Evolutionary conservation across 179 eudicot genomes (phyloP).

Genomic region (Silene coronaria): DNA sequence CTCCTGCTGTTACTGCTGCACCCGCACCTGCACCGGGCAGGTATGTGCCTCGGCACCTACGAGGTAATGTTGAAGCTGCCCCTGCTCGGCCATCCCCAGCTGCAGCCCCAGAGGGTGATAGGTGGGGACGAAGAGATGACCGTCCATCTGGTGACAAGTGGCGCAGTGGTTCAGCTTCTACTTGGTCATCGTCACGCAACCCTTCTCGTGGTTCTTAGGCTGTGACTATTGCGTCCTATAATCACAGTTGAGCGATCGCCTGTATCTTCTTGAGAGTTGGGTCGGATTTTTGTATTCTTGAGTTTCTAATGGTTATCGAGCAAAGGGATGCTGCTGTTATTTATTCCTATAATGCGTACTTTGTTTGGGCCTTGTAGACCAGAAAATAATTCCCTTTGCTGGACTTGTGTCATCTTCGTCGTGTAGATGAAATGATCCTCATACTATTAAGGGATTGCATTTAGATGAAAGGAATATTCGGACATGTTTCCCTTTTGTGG

Average conservation of each 20-base stretch:
- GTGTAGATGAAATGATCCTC: neutral
- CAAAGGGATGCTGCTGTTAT: neutral
- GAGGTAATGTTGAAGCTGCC: slow-evolving; percentile 21
- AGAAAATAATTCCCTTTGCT: neutral
- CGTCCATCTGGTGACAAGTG: slow-evolving; percentile 36
- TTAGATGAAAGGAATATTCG: neutral
- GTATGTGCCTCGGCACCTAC: slow-evolving; percentile 54
- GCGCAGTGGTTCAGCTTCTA: slow-evolving; percentile 23
- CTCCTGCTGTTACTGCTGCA: slow-evolving; percentile 29
- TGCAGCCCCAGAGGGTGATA: slow-evolving; percentile 47
- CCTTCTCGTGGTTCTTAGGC: slow-evolving; percentile 18
- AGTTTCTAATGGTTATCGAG: neutral
- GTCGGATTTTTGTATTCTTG: slow-evolving; percentile 1
- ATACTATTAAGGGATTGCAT: neutral
- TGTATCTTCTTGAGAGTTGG: neutral
- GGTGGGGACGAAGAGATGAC: slow-evolving; percentile 51
- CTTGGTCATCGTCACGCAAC: slow-evolving; percentile 22
- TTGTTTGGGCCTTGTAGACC: neutral
- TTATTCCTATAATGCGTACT: neutral
- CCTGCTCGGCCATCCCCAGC: slow-evolving; percentile 34
- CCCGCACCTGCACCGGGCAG: slow-evolving; percentile 45
- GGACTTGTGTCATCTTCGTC: neutral
- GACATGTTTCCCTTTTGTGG: neutral
- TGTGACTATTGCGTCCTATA: neutral
- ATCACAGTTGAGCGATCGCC: neutral